Percentiles rank a stretch among this genome's conserved stretches.
phyloP scores from a whole-genome alignment of 768 basidiomycete species.

The Auriscalpium microsporum region DNA sequence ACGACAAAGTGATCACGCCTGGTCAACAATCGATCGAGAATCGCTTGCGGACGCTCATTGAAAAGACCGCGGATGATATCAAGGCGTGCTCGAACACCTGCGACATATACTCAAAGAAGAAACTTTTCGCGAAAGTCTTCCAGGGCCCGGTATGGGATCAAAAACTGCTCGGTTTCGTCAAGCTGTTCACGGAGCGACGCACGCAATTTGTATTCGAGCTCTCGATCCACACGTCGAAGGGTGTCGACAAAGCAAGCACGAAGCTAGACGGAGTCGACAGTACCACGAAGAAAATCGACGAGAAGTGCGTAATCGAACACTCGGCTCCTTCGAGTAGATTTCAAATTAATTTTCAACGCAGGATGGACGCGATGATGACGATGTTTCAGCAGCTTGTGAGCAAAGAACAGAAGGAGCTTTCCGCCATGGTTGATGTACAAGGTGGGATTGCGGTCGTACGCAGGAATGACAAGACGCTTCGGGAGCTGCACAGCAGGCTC shows the following conservation, averaged over 20 bases:
- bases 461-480: slow-evolving; percentile 9
- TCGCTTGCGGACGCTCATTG: slow-evolving; percentile 23
- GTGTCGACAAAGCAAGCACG: slow-evolving; percentile 14
- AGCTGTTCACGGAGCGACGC: slow-evolving; percentile 16
- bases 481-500: slow-evolving; percentile 9
- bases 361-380: slow-evolving; percentile 10
- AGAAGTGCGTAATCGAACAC: neutral
- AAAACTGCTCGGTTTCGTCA: slow-evolving; percentile 16
- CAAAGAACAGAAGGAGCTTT: slow-evolving; percentile 3
- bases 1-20: slow-evolving; percentile 19
- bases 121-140: slow-evolving; percentile 18
- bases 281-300: slow-evolving; percentile 4
- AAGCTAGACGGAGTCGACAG: slow-evolving; percentile 8
- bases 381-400: slow-evolving; percentile 1
- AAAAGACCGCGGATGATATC: slow-evolving; percentile 20
- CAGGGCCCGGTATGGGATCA: slow-evolving; percentile 20
- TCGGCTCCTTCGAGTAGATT: neutral
- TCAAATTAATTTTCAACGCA: neutral
- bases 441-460: slow-evolving; percentile 15
- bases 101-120: slow-evolving; percentile 23
- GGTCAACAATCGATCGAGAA: slow-evolving; percentile 26
- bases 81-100: slow-evolving; percentile 23
- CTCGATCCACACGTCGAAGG: slow-evolving; percentile 18
- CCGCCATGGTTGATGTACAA: slow-evolving; percentile 8
- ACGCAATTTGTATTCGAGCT: slow-evolving; percentile 20